Evolutionary conservation across 2,329 filamentous ascomycete species (phyloP).

Genomic region (Clarireedia paspali): DNA sequence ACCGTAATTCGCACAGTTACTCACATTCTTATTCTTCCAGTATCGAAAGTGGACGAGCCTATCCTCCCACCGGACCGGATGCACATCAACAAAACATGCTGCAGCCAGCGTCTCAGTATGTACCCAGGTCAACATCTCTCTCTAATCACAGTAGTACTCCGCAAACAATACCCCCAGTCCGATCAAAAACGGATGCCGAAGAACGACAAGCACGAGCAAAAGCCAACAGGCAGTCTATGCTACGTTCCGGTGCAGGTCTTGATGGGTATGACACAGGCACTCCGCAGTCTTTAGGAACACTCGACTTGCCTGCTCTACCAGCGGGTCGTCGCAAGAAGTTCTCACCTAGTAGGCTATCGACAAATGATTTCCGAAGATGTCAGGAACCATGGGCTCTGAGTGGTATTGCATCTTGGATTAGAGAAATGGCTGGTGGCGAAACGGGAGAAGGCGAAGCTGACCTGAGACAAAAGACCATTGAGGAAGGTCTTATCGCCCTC

Average conservation of each 20-base stretch:
- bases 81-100: conserved; percentile 37
- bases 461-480: conserved; percentile 73
- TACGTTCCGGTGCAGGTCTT: conserved; percentile 44
- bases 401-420: conserved; percentile 78
- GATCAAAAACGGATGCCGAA: conserved; percentile 88
- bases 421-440: conserved; percentile 58
- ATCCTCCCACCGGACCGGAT: conserved; percentile 24
- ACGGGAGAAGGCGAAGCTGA: conserved; percentile 73
- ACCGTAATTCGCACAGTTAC: conserved; percentile 41
- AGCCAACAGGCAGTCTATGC: conserved; percentile 42
- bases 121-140: conserved; percentile 72
- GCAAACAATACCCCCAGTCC: conserved; percentile 69
- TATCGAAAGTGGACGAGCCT: conserved; percentile 33
- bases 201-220: conserved; percentile 50
- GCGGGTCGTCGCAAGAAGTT: conserved; percentile 75
- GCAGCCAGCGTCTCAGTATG: conserved; percentile 32
- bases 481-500: conserved; percentile 78
- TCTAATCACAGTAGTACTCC: conserved; percentile 76
- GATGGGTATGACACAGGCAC: conserved; percentile 50
- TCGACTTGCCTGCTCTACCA: conserved; percentile 80
- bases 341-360: conserved; percentile 73
- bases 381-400: conserved; percentile 89
- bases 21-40: conserved; percentile 39
- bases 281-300: conserved; percentile 47
- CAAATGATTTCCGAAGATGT: conserved; percentile 77